Evolutionary conservation across 1,284 basidiomycete species (phyloP).

Genomic region (Ganoderma sinense): DNA sequence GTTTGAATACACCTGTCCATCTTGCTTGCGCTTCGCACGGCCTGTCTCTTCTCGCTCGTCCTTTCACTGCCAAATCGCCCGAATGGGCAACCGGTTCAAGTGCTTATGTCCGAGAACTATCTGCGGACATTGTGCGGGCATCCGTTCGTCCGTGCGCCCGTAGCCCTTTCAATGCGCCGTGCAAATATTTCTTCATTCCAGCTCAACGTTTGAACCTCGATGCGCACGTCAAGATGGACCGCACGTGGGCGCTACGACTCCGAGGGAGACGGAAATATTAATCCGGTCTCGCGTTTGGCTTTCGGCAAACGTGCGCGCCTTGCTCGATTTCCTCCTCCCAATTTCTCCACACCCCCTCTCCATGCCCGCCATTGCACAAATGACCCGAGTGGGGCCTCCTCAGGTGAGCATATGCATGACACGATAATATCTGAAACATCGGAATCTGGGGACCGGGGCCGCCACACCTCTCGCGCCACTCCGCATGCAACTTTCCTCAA

Average conservation of each 20-base stretch:
- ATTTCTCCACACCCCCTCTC: background rate
- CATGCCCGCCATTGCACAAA: background rate
- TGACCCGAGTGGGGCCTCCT: background rate
- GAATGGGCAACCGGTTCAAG: background rate
- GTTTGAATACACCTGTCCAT: background rate
- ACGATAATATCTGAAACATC: background rate
- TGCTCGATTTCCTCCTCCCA: background rate
- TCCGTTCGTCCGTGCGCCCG: background rate
- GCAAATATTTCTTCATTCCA: background rate
- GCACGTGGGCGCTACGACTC: background rate
- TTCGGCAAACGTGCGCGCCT: background rate
- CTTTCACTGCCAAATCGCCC: slow-evolving; percentile 2
- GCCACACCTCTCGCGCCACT: background rate
- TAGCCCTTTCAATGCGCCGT: background rate
- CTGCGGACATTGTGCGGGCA: slow-evolving; percentile 18
- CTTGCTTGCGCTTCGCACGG: slow-evolving; percentile 9
- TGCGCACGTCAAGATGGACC: background rate
- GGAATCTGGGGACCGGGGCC: background rate
- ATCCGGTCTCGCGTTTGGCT: background rate
- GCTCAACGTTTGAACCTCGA: background rate
- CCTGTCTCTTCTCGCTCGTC: slow-evolving; percentile 4
- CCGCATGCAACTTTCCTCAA: background rate
- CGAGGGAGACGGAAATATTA: background rate
- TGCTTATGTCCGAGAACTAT: background rate
- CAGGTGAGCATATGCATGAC: slow-evolving; percentile 6